Percentiles rank a stretch among this genome's conserved stretches.
Evolutionary conservation across 176 grass and related monocot species (phyloP).

Genomic region (Bolboschoenus planiculmis): DNA sequence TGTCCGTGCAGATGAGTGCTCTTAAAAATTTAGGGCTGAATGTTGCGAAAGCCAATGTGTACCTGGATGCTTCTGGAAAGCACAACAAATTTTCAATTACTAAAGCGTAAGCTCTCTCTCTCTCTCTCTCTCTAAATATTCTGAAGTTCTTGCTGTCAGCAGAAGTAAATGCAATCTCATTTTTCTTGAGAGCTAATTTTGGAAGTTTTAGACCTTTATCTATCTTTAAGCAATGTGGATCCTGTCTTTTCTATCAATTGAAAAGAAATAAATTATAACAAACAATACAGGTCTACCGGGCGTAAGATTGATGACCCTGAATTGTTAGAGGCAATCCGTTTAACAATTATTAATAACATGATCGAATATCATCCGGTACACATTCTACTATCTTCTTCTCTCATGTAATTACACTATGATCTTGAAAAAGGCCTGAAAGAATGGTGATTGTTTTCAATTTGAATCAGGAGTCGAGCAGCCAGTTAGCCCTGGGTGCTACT

Average conservation of each 20-base stretch:
- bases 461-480: slow-evolving; percentile 81
- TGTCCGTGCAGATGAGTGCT: slow-evolving; percentile 62
- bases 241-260: background rate
- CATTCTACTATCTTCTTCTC: slow-evolving; percentile 11
- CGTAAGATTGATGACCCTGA: slow-evolving; percentile 95
- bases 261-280: slow-evolving; percentile 36
- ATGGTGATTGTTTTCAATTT: slow-evolving; percentile 25
- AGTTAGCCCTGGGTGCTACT: slow-evolving; percentile 91
- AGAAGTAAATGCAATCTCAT: background rate
- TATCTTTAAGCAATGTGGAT: slow-evolving; percentile 24
- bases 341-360: slow-evolving; percentile 97
- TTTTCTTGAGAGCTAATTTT: slow-evolving; percentile 32
- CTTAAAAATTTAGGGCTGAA: slow-evolving; percentile 84
- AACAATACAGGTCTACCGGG: slow-evolving; percentile 78
- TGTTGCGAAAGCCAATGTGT: slow-evolving; percentile 91
- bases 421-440: background rate
- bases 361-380: slow-evolving; percentile 90
- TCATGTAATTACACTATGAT: background rate
- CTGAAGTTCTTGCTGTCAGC: background rate
- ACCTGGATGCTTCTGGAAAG: slow-evolving; percentile 85
- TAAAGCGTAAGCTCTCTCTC: slow-evolving; percentile 53
- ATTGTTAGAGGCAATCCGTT: slow-evolving; percentile 83
- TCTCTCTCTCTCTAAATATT: background rate
- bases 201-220: slow-evolving; percentile 19
- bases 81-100: slow-evolving; percentile 84